Evolutionary conservation across 1,284 basidiomycete genomes (phyloP).

Genomic region (Limonomyces culmigenus): DNA sequence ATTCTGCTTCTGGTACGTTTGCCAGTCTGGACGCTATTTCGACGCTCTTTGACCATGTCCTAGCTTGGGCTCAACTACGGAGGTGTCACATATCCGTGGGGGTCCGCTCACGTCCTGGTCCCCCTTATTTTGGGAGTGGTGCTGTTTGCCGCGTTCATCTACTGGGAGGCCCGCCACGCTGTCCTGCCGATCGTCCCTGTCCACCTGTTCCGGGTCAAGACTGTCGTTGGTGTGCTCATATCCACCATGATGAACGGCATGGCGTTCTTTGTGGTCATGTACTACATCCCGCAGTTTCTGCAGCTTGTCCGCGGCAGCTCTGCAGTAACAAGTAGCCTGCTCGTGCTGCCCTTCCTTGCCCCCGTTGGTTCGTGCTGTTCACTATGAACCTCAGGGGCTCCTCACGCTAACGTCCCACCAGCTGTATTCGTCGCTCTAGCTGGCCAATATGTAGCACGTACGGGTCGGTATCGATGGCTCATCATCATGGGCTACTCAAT

Average conservation of each 20-base stretch:
- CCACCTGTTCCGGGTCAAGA: slow-evolving; percentile 21
- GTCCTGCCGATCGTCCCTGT: slow-evolving; percentile 21
- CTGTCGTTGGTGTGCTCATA: slow-evolving; percentile 21
- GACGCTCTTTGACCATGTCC: not conserved
- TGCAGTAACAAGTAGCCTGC: slow-evolving; percentile 24
- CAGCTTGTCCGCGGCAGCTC: slow-evolving; percentile 26
- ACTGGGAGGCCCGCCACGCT: slow-evolving; percentile 24
- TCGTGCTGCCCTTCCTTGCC: slow-evolving; percentile 18
- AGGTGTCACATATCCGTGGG: slow-evolving; percentile 20
- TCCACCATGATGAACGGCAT: slow-evolving; percentile 15
- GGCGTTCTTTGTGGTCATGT: slow-evolving; percentile 7
- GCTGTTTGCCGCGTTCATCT: slow-evolving; percentile 20
- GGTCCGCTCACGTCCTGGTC: slow-evolving; percentile 19
- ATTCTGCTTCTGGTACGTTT: slow-evolving; percentile 15
- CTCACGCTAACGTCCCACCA: not conserved
- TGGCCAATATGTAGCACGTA: slow-evolving; percentile 5
- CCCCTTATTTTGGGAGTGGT: slow-evolving; percentile 21
- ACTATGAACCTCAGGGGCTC: not conserved
- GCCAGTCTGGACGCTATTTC: not conserved
- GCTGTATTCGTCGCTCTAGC: not conserved
- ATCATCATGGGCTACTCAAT: slow-evolving; percentile 12
- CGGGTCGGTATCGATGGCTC: slow-evolving; percentile 16
- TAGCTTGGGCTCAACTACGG: slow-evolving; percentile 10
- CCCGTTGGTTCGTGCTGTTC: slow-evolving; percentile 14
- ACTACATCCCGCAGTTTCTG: slow-evolving; percentile 26